Base-by-base conservation (phyloP, 495 filamentous ascomycete genomes). In the Xylaria intraflava region DNA sequence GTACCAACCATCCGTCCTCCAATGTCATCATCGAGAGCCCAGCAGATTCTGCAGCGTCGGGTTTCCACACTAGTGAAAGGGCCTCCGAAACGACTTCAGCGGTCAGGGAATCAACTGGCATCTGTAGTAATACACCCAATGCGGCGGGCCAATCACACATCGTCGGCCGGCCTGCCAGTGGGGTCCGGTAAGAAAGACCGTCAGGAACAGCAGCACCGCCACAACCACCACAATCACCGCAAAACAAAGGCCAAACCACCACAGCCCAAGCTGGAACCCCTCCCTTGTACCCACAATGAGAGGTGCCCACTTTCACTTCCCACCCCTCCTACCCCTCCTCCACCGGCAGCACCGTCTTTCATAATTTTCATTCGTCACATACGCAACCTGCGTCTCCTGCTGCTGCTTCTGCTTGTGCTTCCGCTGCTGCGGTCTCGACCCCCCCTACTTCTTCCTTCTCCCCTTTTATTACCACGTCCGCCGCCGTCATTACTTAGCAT, bases 391-490 rank as follows among this genome's bases (percentile, higher is more conserved):
- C 53, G 26, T 49, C 51, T 33, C 29, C 17, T 22, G 40, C 35
- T 36, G 30, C 45, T 30, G 27, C 46, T 26, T 20, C 12, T 29
- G 27, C 3, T 20, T 2, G 30, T 27, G 5, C 26, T 33, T 17
- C 11, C 12, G 1, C 10, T 19, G 24, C 9, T 27, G 5, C 29
- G 14, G n/a, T n/a, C 55, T 45, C 39, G 48, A 49, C 35, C 30
- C 39, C 42, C 49, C 49, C 53, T 58, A 62, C 55, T 43, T 53
- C 51, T 46, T 56, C 49, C 27, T 53, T 44, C 45, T 65, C 71
- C 67, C 66, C 65, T 43, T 67, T 70, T 69, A 59, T 66, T 54
- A 51, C 60, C 57, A 41, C 51, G 33, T 40, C 55, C 56, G 51
- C 55, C 54, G 52, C 64, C 46, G 57, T 61, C 45, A 58, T 16